phyloP scores from a whole-genome alignment of 1,139 yeast species.

The Hansenula anomala region DNA sequence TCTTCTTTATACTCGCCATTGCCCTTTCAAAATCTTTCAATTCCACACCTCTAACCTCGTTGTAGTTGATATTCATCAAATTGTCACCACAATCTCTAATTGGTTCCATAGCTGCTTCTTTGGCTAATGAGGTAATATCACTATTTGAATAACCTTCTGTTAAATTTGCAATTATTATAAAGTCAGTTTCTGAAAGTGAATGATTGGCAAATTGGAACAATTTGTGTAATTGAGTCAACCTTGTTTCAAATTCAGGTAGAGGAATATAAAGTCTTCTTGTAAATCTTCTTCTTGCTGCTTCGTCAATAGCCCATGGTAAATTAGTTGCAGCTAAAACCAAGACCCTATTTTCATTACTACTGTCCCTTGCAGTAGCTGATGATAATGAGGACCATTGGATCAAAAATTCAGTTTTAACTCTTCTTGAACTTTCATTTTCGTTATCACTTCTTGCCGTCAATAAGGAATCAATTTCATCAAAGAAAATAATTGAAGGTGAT shows the following conservation, averaged over 20 bases:
- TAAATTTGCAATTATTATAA: constrained; percentile 38
- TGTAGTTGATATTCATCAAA: constrained; percentile 48
- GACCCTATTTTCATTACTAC: constrained; percentile 38
- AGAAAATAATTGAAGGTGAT: constrained; percentile 38
- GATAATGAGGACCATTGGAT: constrained; percentile 64
- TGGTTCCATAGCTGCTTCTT: constrained; percentile 73
- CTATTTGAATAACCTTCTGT: constrained; percentile 62
- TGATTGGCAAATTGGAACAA: constrained; percentile 33
- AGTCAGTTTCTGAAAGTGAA: constrained; percentile 42
- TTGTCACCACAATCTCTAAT: constrained; percentile 56
- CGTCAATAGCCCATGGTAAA: constrained; percentile 66
- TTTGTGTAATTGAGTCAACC: constrained; percentile 45
- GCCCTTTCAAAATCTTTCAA: constrained; percentile 48
- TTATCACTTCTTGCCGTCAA: constrained; percentile 49
- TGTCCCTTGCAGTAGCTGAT: constrained; percentile 46
- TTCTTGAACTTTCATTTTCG: constrained; percentile 43
- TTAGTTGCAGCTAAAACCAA: constrained; percentile 61
- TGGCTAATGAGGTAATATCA: constrained; percentile 61
- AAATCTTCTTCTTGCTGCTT: constrained; percentile 62
- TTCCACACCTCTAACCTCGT: constrained; percentile 47
- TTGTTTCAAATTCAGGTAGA: constrained; percentile 56
- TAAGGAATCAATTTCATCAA: constrained; percentile 63
- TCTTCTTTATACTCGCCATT: constrained; percentile 48
- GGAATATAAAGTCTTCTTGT: constrained; percentile 60
- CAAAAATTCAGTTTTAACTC: constrained; percentile 59